A percentile compares a stretch with the other conserved stretches of the same genome.
These are phyloP conservation scores for Furcasterigmium furcatum DNA, from an alignment of 2,329 filamentous ascomycete genomes.

Conservation along the genomic window DNA sequence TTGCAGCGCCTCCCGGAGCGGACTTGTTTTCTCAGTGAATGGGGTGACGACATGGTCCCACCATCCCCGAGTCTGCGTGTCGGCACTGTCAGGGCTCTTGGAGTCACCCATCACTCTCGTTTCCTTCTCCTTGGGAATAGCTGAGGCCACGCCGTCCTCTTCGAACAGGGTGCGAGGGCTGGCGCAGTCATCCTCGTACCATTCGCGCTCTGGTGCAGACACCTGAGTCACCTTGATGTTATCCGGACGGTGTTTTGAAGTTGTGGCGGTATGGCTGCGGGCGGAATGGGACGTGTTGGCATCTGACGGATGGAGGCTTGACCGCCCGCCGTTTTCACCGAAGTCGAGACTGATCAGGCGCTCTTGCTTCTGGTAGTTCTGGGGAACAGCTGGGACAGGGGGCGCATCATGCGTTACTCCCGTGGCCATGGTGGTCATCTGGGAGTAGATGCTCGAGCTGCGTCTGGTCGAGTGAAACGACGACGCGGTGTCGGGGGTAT, in stretches of 20 bases:
- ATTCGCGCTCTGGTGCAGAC: too few species aligned
- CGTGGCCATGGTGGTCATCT: slow-evolving; percentile 36
- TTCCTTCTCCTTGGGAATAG: slow-evolving; percentile 35
- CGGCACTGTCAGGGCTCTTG: slow-evolving; percentile 44
- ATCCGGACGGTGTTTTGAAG: too few species aligned
- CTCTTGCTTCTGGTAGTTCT: slow-evolving; percentile 33
- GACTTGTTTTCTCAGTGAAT: slow-evolving; percentile 45
- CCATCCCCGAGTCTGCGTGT: slow-evolving; percentile 64
- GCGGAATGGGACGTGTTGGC: too few species aligned
- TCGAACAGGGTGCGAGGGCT: slow-evolving; percentile 68
- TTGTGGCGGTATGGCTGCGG: too few species aligned
- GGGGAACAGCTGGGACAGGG: slow-evolving; percentile 58
- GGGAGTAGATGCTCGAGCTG: slow-evolving; percentile 61
- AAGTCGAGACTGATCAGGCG: slow-evolving; percentile 26
- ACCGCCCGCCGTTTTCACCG: too few species aligned
- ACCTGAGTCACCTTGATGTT: too few species aligned
- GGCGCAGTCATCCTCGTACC: slow-evolving; percentile 44
- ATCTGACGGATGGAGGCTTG: too few species aligned
- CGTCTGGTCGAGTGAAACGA: slow-evolving; percentile 38
- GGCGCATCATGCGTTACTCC: slow-evolving; percentile 38
- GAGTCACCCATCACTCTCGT: slow-evolving; percentile 31
- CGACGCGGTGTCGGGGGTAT: slow-evolving; percentile 49
- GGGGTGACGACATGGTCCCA: slow-evolving; percentile 76
- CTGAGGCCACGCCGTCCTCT: slow-evolving; percentile 52
- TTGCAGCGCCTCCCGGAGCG: slow-evolving; percentile 4